A percentile compares a stretch with the other conserved stretches of the same genome.
These are phyloP conservation scores for Plenodomus biglobosus DNA, from an alignment of 2,329 filamentous ascomycete genomes.

Conservation along the genomic window DNA sequence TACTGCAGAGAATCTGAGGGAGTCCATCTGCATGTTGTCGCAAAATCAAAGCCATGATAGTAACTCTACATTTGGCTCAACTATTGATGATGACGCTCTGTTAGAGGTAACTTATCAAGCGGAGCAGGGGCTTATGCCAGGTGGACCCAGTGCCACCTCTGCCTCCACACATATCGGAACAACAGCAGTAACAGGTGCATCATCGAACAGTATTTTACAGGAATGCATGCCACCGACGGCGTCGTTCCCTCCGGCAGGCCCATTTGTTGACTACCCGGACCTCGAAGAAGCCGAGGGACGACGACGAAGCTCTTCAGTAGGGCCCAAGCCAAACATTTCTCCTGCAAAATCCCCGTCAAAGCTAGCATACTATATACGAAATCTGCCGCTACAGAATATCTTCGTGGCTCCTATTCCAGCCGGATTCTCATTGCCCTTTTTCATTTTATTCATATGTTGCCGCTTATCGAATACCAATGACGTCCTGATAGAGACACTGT, in stretches of 20 bases:
- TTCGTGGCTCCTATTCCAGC: conserved; percentile 26
- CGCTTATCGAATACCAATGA: conserved; percentile 25
- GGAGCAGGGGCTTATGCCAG: conserved; percentile 1
- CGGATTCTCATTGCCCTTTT: conserved; percentile 28
- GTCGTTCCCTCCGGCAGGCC: too few relatives aligned
- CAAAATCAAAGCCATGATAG: conserved; percentile 20
- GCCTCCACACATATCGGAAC: background rate
- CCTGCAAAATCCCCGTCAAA: conserved; percentile 18
- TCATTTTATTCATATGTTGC: conserved; percentile 37
- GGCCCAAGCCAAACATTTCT: background rate
- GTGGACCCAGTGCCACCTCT: background rate
- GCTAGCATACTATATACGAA: conserved; percentile 24
- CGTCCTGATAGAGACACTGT: conserved; percentile 15
- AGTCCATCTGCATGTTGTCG: conserved; percentile 4
- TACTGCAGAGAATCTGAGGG: conserved; percentile 4
- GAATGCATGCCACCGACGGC: background rate
- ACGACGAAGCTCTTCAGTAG: background rate
- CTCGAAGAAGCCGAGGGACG: background rate
- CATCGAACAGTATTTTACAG: background rate
- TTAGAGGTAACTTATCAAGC: conserved; percentile 13
- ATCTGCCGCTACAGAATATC: conserved; percentile 31
- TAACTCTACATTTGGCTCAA: conserved; percentile 30
- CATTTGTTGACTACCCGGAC: background rate
- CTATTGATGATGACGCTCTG: conserved; percentile 27
- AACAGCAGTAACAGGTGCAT: background rate